A percentile compares a stretch with the other conserved stretches of the same genome.
phyloP scores from a whole-genome alignment of 2,329 filamentous ascomycete genomes.

The Nemania sp. region DNA sequence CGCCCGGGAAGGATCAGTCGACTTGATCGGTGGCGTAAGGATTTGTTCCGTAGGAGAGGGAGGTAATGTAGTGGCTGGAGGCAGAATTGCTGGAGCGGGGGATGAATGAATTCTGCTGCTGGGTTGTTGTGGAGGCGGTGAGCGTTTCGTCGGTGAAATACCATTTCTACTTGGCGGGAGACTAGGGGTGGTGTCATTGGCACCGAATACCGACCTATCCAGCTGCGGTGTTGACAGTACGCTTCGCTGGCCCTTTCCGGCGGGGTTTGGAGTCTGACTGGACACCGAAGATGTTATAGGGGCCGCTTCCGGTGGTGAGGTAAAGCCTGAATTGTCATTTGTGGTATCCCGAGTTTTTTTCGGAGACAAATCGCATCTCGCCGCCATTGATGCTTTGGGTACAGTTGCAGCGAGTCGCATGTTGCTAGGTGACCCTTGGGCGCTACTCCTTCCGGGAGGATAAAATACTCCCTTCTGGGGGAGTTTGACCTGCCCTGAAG shows the following conservation, averaged over 20 bases:
- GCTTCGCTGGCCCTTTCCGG: constrained; percentile 35
- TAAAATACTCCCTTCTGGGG: constrained; percentile 52
- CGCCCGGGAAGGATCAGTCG: constrained; percentile 52
- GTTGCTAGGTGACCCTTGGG: constrained; percentile 40
- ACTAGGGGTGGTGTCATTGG: constrained; percentile 53
- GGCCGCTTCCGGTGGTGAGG: constrained; percentile 46
- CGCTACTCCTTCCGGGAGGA: constrained; percentile 44
- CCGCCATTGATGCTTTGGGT: constrained; percentile 39
- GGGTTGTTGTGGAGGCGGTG: constrained; percentile 55
- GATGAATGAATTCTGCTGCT: constrained; percentile 47
- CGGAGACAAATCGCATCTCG: constrained; percentile 47
- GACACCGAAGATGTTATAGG: constrained; percentile 43
- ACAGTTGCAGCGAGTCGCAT: constrained; percentile 43
- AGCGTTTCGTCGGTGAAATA: constrained; percentile 65
- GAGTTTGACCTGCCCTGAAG: constrained; percentile 41
- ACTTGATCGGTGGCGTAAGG: constrained; percentile 71
- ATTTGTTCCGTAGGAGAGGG: constrained; percentile 69
- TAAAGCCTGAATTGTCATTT: constrained; percentile 41
- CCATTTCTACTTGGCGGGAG: constrained; percentile 60
- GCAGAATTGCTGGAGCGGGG: constrained; percentile 62
- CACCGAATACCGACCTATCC: constrained; percentile 46
- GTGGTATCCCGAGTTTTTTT: constrained; percentile 46
- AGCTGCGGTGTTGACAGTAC: constrained; percentile 53
- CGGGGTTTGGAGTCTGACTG: constrained; percentile 43
- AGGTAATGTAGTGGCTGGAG: constrained; percentile 67